Evolutionary conservation across 495 filamentous ascomycete genomes (phyloP).

Genomic region (Cudoniella acicularis): DNA sequence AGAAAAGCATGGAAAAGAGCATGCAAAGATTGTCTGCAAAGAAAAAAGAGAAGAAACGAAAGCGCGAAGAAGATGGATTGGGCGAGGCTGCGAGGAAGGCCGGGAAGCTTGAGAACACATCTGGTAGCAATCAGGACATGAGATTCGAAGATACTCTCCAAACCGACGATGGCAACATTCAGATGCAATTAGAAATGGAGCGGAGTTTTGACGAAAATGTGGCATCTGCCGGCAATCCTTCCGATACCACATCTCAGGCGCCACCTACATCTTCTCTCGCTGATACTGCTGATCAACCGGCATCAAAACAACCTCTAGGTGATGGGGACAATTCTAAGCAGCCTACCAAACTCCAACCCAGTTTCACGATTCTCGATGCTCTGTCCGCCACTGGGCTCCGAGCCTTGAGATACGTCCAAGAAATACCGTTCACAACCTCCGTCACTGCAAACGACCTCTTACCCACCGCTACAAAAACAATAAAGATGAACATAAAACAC

Average conservation of each 20-base stretch:
- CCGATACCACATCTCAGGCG: too few relatives aligned
- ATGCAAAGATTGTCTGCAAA: constrained; percentile 32
- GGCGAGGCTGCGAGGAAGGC: constrained; percentile 16
- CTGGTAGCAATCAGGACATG: neutral
- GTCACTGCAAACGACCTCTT: constrained; percentile 91
- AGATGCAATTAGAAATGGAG: neutral
- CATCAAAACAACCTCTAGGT: constrained; percentile 13
- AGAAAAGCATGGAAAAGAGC: constrained; percentile 31
- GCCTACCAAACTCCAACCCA: constrained; percentile 19
- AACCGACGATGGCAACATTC: neutral
- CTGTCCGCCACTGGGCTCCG: constrained; percentile 92
- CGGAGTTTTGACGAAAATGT: neutral
- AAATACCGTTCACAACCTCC: constrained; percentile 76
- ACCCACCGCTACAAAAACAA: constrained; percentile 69
- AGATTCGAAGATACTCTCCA: neutral
- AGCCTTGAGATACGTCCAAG: constrained; percentile 85
- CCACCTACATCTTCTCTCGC: too few relatives aligned
- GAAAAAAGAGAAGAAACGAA: constrained; percentile 46
- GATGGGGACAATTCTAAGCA: too few relatives aligned
- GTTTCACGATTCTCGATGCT: constrained; percentile 86
- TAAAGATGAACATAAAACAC: constrained; percentile 77
- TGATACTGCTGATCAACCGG: too few relatives aligned
- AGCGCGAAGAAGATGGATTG: constrained; percentile 20
- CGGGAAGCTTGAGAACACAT: constrained; percentile 17
- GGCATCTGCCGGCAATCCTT: neutral